A percentile compares a stretch with the other conserved stretches of the same genome.
phyloP scores from a whole-genome alignment of 2,329 filamentous ascomycete species.

The Colletotrichum sp. region DNA sequence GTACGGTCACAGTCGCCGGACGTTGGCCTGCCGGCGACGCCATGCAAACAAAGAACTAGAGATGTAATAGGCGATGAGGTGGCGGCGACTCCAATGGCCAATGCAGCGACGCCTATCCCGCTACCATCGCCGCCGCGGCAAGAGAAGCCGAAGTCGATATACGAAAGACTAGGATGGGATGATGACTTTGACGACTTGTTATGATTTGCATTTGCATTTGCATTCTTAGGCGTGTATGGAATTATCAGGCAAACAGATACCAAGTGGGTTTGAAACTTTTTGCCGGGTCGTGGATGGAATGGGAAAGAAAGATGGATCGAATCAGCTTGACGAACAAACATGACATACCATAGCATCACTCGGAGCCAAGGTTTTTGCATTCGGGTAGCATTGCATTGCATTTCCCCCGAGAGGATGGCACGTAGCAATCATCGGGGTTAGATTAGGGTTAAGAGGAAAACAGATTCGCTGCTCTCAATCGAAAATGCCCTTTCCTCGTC shows the following conservation, averaged over 20 bases:
- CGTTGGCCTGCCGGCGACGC: constrained; percentile 38
- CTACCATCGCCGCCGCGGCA: not conserved
- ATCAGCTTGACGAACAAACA: constrained; percentile 10
- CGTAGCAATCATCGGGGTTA: not conserved
- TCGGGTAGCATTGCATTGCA: not conserved
- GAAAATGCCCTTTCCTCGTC: not conserved
- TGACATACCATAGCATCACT: constrained; percentile 6
- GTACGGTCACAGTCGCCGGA: constrained; percentile 11
- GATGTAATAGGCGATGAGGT: constrained; percentile 21
- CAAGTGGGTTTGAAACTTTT: constrained; percentile 1
- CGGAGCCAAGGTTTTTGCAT: not conserved
- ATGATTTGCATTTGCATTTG: constrained; percentile 27
- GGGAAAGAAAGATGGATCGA: not conserved
- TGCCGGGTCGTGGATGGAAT: not conserved
- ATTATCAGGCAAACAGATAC: constrained; percentile 9
- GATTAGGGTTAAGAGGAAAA: not conserved
- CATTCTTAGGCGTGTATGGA: constrained; percentile 21
- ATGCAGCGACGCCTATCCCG: not conserved
- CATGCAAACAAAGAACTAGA: constrained; percentile 35
- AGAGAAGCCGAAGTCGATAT: constrained; percentile 49
- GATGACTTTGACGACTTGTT: constrained; percentile 56
- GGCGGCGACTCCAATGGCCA: constrained; percentile 5
- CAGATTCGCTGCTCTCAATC: not conserved
- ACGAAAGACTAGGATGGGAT: constrained; percentile 63
- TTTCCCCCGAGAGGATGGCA: not conserved